Conservation (phyloP, 805 yeast species). For the Kregervanrija fluxuum region DNA sequence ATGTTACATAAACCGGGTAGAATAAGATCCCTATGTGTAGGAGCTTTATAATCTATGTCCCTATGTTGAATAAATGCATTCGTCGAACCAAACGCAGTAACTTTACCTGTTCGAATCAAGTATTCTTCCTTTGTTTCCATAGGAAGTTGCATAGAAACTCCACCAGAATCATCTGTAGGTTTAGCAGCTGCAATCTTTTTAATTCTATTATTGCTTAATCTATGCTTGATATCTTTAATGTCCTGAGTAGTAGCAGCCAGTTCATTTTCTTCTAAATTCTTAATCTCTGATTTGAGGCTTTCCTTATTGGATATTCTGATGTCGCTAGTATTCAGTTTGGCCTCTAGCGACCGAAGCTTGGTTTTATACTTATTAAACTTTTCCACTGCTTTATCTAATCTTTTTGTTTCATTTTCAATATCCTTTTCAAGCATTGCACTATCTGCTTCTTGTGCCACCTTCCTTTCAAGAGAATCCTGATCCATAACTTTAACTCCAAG, state of each 20-base stretch:
- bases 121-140: slow-evolving; percentile 79
- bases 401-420: slow-evolving; percentile 62
- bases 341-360: slow-evolving; percentile 41
- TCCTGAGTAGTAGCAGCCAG: slow-evolving; percentile 51
- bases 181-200: slow-evolving; percentile 1
- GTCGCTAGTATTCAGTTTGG: slow-evolving; percentile 40
- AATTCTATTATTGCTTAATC: slow-evolving; percentile 23
- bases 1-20: slow-evolving; percentile 41
- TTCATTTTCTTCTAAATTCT: slow-evolving; percentile 41
- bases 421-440: slow-evolving; percentile 53
- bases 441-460: slow-evolving; percentile 65
- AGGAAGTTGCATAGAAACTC: slow-evolving; percentile 31
- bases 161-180: slow-evolving; percentile 9
- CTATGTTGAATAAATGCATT: slow-evolving; percentile 46
- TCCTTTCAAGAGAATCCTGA: slow-evolving; percentile 71
- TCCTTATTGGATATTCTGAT: slow-evolving; percentile 62
- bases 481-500: slow-evolving; percentile 60
- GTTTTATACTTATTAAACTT: slow-evolving; percentile 36
- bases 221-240: slow-evolving; percentile 46
- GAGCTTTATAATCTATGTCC: slow-evolving; percentile 21
- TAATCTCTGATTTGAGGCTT: slow-evolving; percentile 46
- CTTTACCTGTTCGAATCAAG: slow-evolving; percentile 80
- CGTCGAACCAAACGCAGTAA: slow-evolving; percentile 84
- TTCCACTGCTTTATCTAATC: slow-evolving; percentile 61
- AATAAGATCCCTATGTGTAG: slow-evolving; percentile 36